Conservation (phyloP, 768 basidiomycete species). For the Russula virescens region DNA sequence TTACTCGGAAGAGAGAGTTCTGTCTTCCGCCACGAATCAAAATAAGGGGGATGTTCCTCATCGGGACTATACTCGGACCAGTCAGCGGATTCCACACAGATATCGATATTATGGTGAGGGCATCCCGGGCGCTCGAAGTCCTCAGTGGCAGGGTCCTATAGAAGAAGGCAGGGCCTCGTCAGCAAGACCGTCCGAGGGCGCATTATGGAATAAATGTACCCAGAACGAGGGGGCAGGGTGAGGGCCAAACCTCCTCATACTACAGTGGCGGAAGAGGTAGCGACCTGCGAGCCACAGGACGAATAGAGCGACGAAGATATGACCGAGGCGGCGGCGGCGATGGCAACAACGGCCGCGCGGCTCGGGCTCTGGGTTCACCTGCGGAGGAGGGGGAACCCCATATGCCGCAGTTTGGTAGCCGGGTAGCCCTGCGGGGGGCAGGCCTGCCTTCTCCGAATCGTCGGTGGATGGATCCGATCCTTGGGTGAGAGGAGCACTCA, state of each 20-base stretch:
- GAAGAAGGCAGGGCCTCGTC: neutral
- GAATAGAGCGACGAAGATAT: neutral
- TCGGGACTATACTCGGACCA: neutral
- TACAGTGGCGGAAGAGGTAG: slow-evolving; percentile 2
- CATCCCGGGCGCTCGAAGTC: neutral
- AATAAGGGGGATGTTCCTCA: neutral
- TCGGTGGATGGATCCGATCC: neutral
- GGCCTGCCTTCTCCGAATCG: slow-evolving; percentile 6
- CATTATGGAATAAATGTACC: neutral
- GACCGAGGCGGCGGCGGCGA: slow-evolving; percentile 1
- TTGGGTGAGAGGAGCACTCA: neutral
- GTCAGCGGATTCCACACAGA: slow-evolving; percentile 3
- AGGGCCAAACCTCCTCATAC: neutral
- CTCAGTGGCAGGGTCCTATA: neutral
- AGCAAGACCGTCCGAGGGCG: neutral
- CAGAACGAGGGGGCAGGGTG: neutral
- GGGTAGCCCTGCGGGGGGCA: neutral
- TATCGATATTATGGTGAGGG: slow-evolving; percentile 1
- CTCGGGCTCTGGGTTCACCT: neutral
- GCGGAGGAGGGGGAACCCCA: neutral
- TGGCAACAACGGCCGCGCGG: neutral
- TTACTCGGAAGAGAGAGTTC: slow-evolving; percentile 11
- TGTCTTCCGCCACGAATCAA: neutral
- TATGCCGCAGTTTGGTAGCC: neutral
- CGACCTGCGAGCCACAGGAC: neutral